These are phyloP conservation scores for Exophiala bonariae DNA, from an alignment of 2,329 filamentous ascomycete species.

Conservation along the genomic window DNA sequence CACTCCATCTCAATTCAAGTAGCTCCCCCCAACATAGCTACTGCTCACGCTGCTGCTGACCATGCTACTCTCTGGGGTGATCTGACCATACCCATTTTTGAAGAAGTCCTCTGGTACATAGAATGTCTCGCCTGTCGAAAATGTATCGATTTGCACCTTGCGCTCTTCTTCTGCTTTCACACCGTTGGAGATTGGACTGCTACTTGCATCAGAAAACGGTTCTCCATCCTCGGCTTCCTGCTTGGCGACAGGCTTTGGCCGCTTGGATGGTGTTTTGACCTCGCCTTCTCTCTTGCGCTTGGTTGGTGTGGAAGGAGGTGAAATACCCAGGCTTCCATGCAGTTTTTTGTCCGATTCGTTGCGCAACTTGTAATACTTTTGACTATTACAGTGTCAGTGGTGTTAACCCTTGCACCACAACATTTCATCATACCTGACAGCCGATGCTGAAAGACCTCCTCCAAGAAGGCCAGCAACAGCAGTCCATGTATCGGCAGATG, in stretches of 20 bases:
- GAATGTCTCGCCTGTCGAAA: slow-evolving; percentile 3
- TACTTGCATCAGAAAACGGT: slow-evolving; percentile 12
- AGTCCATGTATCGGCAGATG: slow-evolving; percentile 26
- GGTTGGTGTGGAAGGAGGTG: slow-evolving; percentile 16
- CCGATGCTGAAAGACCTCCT: slow-evolving; percentile 22
- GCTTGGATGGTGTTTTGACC: slow-evolving; percentile 12
- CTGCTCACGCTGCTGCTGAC: neutral
- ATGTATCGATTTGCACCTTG: slow-evolving; percentile 3
- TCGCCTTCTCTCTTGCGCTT: slow-evolving; percentile 21
- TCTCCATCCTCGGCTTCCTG: slow-evolving; percentile 12
- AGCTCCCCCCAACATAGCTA: neutral
- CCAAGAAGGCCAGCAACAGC: slow-evolving; percentile 25
- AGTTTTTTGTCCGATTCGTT: slow-evolving; percentile 19
- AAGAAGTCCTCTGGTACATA: slow-evolving; percentile 7
- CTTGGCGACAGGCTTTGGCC: slow-evolving; percentile 11
- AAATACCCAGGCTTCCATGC: slow-evolving; percentile 3
- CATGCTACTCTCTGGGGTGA: neutral
- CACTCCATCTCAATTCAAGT: no score
- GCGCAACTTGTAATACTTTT: slow-evolving; percentile 29
- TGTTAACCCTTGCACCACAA: neutral
- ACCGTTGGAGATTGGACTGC: slow-evolving; percentile 5
- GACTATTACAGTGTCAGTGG: slow-evolving; percentile 18
- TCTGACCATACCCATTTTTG: neutral
- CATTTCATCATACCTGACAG: slow-evolving; percentile 25
- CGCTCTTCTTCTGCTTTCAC: slow-evolving; percentile 12